A percentile compares a stretch with the other conserved stretches of the same genome.
These are phyloP conservation scores for Schizothecium vesticola DNA, from an alignment of 495 filamentous ascomycete species.

Conservation along the genomic window DNA sequence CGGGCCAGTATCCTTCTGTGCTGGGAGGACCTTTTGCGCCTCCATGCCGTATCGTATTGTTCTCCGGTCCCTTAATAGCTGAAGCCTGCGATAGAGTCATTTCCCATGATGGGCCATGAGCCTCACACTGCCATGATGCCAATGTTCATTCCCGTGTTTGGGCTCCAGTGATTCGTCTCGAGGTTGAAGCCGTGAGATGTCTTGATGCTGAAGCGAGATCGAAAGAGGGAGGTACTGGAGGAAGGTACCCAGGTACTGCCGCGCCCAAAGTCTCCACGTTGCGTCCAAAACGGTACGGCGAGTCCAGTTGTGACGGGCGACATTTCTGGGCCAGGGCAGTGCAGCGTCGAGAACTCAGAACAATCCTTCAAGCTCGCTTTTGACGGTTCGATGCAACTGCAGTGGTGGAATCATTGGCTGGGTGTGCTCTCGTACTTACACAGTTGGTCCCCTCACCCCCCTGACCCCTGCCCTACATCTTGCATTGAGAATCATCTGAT, in stretches of 20 bases:
- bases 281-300: not conserved
- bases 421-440: not conserved
- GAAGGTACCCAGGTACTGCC: not conserved
- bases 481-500: not conserved
- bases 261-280: not conserved
- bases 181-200: not conserved
- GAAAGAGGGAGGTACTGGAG: not conserved
- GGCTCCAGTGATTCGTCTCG: not conserved
- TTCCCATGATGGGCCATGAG: not conserved
- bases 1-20: not conserved
- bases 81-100: not conserved
- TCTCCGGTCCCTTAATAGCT: not conserved
- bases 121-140: not conserved
- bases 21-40: not conserved
- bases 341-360: not conserved
- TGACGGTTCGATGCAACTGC: not conserved
- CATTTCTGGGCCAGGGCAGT: not conserved
- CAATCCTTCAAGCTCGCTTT: not conserved
- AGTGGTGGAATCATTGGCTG: not conserved
- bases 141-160: not conserved
- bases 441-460: not conserved
- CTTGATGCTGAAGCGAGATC: not conserved
- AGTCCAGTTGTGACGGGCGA: not conserved
- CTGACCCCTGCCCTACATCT: not conserved
- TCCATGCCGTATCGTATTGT: not conserved